A percentile compares a stretch with the other conserved stretches of the same genome.
Evolutionary conservation across 169 alveolate genomes (phyloP).

Genomic region (Plasmodium vinckei): DNA sequence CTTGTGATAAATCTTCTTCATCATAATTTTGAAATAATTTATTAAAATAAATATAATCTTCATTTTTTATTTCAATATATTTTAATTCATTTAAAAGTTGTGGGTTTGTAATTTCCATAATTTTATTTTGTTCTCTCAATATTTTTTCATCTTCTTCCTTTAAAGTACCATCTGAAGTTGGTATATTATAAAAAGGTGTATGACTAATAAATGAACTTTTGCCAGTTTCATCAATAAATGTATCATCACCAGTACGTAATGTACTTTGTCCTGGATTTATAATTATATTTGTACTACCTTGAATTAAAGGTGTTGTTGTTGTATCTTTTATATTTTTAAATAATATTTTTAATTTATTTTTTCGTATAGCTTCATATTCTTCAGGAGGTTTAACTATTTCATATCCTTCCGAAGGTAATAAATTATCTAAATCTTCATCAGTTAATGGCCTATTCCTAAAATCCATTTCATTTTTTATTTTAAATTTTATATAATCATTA

Average conservation of each 20-base stretch:
- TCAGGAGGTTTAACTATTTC: constrained; percentile 93
- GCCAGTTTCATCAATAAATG: constrained; percentile 14
- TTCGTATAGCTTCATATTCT: constrained; percentile 86
- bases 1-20: constrained; percentile 94
- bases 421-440: constrained; percentile 96
- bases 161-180: neutral
- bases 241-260: neutral
- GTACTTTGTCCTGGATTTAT: constrained; percentile 58
- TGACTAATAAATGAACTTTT: constrained; percentile 23
- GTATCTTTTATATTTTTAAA: constrained; percentile 53
- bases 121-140: constrained; percentile 59
- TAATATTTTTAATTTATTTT: constrained; percentile 75
- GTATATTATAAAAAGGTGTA: constrained; percentile 49
- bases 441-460: constrained; percentile 88
- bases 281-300: constrained; percentile 25
- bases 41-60: constrained; percentile 92
- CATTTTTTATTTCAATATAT: constrained; percentile 93
- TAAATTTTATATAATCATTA: constrained; percentile 17
- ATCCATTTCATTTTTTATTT: constrained; percentile 76
- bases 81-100: constrained; percentile 76
- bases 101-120: constrained; percentile 63
- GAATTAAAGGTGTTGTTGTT: constrained; percentile 85
- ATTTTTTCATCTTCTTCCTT: constrained; percentile 43
- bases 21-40: constrained; percentile 91
- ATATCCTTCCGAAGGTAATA: constrained; percentile 94